phyloP scores from a whole-genome alignment of 2,329 filamentous ascomycete species.

The Cladosporium austrohemisphaericum region DNA sequence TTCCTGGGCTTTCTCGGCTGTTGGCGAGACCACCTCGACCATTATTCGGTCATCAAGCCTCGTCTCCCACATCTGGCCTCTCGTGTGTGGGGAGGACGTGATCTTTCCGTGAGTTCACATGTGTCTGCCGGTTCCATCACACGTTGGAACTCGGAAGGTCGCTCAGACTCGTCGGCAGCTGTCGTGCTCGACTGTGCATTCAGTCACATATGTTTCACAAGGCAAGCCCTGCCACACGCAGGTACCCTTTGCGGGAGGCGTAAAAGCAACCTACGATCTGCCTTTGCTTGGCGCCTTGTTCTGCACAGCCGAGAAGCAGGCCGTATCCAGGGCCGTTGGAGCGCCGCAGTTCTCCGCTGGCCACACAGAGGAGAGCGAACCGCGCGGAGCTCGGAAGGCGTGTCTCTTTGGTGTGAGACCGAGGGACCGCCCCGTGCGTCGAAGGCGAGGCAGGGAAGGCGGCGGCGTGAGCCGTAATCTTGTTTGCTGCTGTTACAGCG shows the following conservation, averaged over 20 bases:
- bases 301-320: background rate
- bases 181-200: too few relatives aligned
- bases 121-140: too few relatives aligned
- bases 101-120: too few relatives aligned
- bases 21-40: constrained; percentile 5
- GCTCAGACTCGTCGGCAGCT: too few relatives aligned
- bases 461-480: background rate
- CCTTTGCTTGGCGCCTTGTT: constrained; percentile 6
- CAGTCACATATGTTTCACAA: too few relatives aligned
- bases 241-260: constrained; percentile 5
- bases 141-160: too few relatives aligned
- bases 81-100: background rate
- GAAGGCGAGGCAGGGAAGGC: background rate
- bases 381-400: constrained; percentile 14
- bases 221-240: too few relatives aligned
- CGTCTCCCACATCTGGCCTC: background rate
- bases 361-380: background rate
- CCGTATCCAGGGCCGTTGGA: constrained; percentile 1
- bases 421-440: background rate
- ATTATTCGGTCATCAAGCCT: background rate
- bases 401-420: too few relatives aligned
- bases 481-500: too few relatives aligned
- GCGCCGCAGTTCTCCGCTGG: constrained; percentile 1
- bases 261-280: background rate
- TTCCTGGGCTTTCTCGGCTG: background rate